Percentiles rank a stretch among this genome's conserved stretches.
Evolutionary conservation across 139 green algal species (phyloP).

Genomic region (Microglena sp.): DNA sequence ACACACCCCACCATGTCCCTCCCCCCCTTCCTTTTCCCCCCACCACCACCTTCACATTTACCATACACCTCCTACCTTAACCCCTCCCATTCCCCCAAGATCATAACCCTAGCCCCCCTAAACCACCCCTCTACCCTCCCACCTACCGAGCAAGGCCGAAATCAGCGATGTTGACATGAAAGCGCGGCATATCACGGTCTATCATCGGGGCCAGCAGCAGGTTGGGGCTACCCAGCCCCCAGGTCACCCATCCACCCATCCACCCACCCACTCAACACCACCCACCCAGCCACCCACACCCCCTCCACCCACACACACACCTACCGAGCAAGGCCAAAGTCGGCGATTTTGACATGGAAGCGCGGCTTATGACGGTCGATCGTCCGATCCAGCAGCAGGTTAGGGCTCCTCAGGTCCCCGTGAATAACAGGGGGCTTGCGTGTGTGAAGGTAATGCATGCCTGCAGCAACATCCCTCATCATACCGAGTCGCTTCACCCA

Average conservation of each 20-base stretch:
- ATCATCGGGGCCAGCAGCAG: background rate
- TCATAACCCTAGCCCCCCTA: too few species aligned
- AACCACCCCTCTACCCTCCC: too few species aligned
- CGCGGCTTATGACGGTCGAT: background rate
- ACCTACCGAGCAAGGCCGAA: background rate
- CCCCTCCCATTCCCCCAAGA: too few species aligned
- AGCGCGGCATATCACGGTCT: background rate
- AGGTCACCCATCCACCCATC: too few species aligned
- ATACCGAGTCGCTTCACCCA: constrained; percentile 31
- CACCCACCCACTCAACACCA: background rate
- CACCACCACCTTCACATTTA: too few species aligned
- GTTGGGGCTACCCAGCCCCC: too few species aligned
- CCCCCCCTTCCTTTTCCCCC: too few species aligned
- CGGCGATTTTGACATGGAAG: background rate
- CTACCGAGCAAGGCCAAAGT: background rate
- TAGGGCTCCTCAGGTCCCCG: constrained; percentile 54
- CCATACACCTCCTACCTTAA: too few species aligned
- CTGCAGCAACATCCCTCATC: constrained; percentile 31
- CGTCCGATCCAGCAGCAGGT: background rate
- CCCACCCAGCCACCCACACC: background rate
- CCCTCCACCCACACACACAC: background rate
- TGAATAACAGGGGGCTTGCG: constrained; percentile 67
- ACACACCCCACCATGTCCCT: too few species aligned
- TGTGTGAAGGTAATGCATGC: constrained; percentile 75
- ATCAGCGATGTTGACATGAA: background rate